Evolutionary conservation across 2,329 filamentous ascomycete species (phyloP), one percentile per base, ranked within the genome.

Genomic region (Allantophomopsis cytisporea): DNA sequence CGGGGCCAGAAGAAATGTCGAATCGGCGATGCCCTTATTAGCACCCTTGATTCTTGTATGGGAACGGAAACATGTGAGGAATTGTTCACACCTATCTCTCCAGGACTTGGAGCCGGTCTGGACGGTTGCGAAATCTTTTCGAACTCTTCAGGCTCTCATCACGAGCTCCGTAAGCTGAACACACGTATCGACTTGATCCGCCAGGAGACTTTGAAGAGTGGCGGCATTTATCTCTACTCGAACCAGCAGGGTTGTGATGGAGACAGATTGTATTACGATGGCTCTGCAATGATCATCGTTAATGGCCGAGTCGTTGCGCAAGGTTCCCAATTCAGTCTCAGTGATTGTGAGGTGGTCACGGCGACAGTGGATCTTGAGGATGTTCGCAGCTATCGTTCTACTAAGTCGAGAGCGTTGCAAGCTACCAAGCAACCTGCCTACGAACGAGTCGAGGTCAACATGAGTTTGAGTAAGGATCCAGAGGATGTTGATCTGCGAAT

Each of bases 281-380:
- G 75, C 2, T 76, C 65, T 45, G 64, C 71, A 1, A 68, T 77
- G 56, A 76, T 80, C 40, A 60, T 77, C 21, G 60, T 73, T 42
- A 80, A 80, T 43, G 77, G 76, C 3, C 7, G 65, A 71, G 13
- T 68, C 33, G 63, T 83, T 2, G 76, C 74, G 1, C 78, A 83
- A 53, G 76, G 71, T 20, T 20, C 18, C 18, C 18, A 2, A 69
- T 68, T 1, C 79, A 83, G 23, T 20, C 18, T 20, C 7, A 20
- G 18, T 20, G 18, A 20, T 20, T 4, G 4, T 20, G 18, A 20
- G 18, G 18, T 83, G 4, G 59, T 79, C 14, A 72, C 68, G 5
- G 79, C 78, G 2, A 82, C 76, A 0, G 64, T 83, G 6, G 77
- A 83, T 48, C 61, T 83, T 2, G 83, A 89, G 50, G 76, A 84